Percentiles rank a stretch among this genome's conserved stretches.
These are phyloP conservation scores for Nicotiana undulata DNA, from an alignment of 257 asterid genomes.

Conservation along the genomic window DNA sequence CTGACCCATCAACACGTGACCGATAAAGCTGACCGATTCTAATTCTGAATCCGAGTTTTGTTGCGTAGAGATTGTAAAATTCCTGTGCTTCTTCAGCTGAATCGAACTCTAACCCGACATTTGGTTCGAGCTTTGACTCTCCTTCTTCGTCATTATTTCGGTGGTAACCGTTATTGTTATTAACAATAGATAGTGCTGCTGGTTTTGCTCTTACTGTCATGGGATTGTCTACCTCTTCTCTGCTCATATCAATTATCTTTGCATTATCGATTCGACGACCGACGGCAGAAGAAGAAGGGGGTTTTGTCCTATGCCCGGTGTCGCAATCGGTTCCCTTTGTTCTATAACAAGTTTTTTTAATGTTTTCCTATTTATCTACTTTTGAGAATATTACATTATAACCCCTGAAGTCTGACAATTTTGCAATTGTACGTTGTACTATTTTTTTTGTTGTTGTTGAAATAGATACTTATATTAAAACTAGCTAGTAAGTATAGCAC, in stretches of 20 bases:
- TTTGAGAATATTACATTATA: background rate
- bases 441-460: no score
- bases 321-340: background rate
- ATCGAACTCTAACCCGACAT: constrained; percentile 72
- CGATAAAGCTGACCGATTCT: constrained; percentile 91
- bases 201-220: constrained; percentile 68
- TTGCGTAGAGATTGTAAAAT: constrained; percentile 59
- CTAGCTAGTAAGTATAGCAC: no score
- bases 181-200: constrained; percentile 29
- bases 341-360: background rate
- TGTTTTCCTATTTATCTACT: background rate
- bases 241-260: constrained; percentile 59
- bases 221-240: constrained; percentile 45
- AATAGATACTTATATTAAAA: no score
- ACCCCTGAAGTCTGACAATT: no score
- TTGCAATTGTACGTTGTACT: no score
- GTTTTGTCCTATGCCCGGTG: background rate
- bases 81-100: constrained; percentile 91
- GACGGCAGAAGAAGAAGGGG: background rate
- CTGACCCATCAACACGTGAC: constrained; percentile 80
- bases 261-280: background rate
- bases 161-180: constrained; percentile 31
- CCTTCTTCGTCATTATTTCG: constrained; percentile 42
- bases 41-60: constrained; percentile 71
- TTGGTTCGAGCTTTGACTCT: constrained; percentile 61